Percentiles rank a stretch among this genome's conserved stretches.
Conservation (phyloP, 495 filamentous ascomycete genomes). For the Pyrenula massariospora region DNA sequence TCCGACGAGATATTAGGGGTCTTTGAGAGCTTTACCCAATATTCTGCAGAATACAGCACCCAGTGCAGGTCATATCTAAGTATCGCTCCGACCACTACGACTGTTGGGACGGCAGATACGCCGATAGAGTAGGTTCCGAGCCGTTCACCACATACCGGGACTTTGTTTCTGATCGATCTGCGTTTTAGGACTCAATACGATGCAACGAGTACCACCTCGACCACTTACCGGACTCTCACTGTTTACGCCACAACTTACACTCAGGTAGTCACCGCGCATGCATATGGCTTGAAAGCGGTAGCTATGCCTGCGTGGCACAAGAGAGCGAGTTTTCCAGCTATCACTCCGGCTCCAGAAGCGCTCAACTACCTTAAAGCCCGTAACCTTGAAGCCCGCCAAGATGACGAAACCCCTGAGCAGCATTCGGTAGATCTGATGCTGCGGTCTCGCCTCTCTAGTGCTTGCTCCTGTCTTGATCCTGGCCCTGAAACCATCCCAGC, state of each 20-base stretch:
- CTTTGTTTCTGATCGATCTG: no score
- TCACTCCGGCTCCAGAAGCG: background rate
- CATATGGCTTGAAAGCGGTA: background rate
- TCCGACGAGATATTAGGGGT: background rate
- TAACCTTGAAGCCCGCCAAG: background rate
- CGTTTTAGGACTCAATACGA: background rate
- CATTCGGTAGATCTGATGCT: background rate
- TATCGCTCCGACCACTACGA: background rate
- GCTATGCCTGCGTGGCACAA: background rate
- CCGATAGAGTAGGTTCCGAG: background rate
- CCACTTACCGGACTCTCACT: background rate
- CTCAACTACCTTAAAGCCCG: background rate
- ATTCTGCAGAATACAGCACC: background rate
- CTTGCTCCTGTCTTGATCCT: background rate
- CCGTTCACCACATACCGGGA: background rate
- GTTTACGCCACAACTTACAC: background rate
- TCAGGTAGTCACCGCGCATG: background rate
- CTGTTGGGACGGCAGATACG: background rate
- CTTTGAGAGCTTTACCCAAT: background rate
- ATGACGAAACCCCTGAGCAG: background rate
- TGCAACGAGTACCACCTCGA: background rate
- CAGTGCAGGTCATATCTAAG: background rate
- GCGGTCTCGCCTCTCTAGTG: background rate
- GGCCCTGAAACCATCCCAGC: background rate
- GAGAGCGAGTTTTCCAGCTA: background rate